Conservation (phyloP, 768 basidiomycete species). For the Gyrodon lividus region DNA sequence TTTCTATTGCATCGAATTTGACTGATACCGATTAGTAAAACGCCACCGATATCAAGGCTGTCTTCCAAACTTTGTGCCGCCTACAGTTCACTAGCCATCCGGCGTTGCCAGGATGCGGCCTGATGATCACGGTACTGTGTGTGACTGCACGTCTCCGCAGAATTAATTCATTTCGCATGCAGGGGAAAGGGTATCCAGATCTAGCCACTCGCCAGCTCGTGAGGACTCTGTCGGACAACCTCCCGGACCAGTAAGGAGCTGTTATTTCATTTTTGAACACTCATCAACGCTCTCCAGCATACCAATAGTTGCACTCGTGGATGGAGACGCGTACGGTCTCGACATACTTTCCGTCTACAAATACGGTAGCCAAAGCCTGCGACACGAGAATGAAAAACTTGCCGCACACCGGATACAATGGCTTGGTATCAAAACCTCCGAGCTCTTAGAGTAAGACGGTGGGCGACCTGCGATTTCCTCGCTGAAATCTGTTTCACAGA, state of each 20-base stretch:
- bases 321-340: slow-evolving; percentile 89
- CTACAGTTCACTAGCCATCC: slow-evolving; percentile 49
- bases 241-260: slow-evolving; percentile 54
- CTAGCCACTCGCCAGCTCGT: slow-evolving; percentile 86
- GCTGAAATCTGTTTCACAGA: slow-evolving; percentile 35
- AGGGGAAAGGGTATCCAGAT: slow-evolving; percentile 99
- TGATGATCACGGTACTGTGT: slow-evolving; percentile 74
- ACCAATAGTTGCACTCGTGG: slow-evolving; percentile 78
- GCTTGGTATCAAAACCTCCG: slow-evolving; percentile 74
- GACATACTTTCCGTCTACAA: slow-evolving; percentile 90
- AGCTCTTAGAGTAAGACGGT: slow-evolving; percentile 55
- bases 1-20: neutral
- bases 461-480: neutral
- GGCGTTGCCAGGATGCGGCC: slow-evolving; percentile 57
- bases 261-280: neutral
- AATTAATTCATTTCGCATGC: slow-evolving; percentile 7
- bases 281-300: slow-evolving; percentile 45
- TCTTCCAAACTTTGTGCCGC: slow-evolving; percentile 86
- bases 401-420: slow-evolving; percentile 71
- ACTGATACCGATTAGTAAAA: slow-evolving; percentile 2
- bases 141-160: neutral
- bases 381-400: slow-evolving; percentile 68
- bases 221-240: slow-evolving; percentile 62
- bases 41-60: slow-evolving; percentile 55
- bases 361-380: slow-evolving; percentile 69